phyloP scores from a whole-genome alignment of 2,329 filamentous ascomycete species.

The Fusarium fujikuroi region DNA sequence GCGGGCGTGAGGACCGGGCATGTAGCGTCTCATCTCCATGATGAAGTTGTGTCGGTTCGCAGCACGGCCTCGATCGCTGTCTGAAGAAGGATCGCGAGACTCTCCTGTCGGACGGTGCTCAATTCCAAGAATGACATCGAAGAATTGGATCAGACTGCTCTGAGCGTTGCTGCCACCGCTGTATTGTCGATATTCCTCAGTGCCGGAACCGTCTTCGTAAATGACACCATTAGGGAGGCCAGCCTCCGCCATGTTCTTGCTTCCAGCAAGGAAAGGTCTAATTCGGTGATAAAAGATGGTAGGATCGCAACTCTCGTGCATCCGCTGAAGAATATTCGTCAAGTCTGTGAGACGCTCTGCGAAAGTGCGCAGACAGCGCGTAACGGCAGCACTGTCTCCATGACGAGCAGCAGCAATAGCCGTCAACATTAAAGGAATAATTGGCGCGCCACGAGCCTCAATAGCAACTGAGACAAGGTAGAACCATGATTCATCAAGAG shows the following conservation, averaged over 20 bases:
- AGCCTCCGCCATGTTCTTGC: conserved; percentile 97
- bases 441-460: conserved; percentile 88
- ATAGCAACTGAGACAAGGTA: conserved; percentile 96
- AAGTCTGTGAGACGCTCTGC: conserved; percentile 91
- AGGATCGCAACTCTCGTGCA: conserved; percentile 96
- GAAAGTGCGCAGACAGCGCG: conserved; percentile 79
- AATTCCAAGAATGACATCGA: conserved; percentile 89
- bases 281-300: conserved; percentile 96
- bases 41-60: conserved; percentile 80
- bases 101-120: conserved; percentile 91
- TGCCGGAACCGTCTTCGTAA: conserved; percentile 82
- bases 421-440: conserved; percentile 87
- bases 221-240: conserved; percentile 88
- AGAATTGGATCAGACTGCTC: conserved; percentile 96
- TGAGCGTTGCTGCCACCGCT: conserved; percentile 96
- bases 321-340: conserved; percentile 79
- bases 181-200: conserved; percentile 80
- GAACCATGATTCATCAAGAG: conserved; percentile 98
- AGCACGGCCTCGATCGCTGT: conserved; percentile 57
- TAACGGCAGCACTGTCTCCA: conserved; percentile 76
- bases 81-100: conserved; percentile 60
- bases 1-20: conserved; percentile 91
- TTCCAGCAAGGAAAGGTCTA: conserved; percentile 93
- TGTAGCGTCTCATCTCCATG: conserved; percentile 95
- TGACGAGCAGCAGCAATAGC: conserved; percentile 84